phyloP scores from a whole-genome alignment of 306 rosid species.

The Castanopsis chinensis region DNA sequence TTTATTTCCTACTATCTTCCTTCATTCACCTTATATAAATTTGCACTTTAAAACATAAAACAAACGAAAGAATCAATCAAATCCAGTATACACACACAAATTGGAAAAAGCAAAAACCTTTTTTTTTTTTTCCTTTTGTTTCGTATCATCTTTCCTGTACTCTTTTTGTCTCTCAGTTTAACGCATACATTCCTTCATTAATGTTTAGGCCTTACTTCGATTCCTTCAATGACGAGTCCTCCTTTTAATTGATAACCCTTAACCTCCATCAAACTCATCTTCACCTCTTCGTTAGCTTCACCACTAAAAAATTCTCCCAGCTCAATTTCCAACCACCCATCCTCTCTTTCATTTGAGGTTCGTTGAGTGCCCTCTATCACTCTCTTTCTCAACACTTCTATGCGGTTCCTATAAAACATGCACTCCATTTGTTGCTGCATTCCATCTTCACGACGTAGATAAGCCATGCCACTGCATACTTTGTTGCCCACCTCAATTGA shows the following conservation, averaged over 20 bases:
- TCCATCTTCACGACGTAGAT: conserved; percentile 18
- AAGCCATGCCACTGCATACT: conserved; percentile 26
- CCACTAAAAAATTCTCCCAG: conserved; percentile 53
- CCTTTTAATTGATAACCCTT: conserved; percentile 53
- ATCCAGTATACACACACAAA: no score
- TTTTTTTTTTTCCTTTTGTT: background rate
- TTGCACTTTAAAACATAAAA: background rate
- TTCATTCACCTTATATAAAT: background rate
- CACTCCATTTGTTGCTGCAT: conserved; percentile 31
- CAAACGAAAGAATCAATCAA: background rate
- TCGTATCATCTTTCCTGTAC: no score
- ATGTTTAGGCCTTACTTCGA: conserved; percentile 50
- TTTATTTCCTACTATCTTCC: background rate
- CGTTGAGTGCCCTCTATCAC: background rate
- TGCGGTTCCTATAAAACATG: conserved; percentile 33
- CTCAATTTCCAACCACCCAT: conserved; percentile 73
- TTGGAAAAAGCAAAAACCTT: background rate
- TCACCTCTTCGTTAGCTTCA: conserved; percentile 36
- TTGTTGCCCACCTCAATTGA: conserved; percentile 31
- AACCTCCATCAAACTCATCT: conserved; percentile 43
- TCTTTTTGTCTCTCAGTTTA: background rate
- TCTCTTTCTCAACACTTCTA: conserved; percentile 14
- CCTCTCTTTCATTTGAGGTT: conserved; percentile 30
- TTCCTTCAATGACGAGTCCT: conserved; percentile 61
- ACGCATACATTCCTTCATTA: background rate